Conservation (phyloP, 1,284 basidiomycete genomes). For the Boletus semigastroideus region DNA sequence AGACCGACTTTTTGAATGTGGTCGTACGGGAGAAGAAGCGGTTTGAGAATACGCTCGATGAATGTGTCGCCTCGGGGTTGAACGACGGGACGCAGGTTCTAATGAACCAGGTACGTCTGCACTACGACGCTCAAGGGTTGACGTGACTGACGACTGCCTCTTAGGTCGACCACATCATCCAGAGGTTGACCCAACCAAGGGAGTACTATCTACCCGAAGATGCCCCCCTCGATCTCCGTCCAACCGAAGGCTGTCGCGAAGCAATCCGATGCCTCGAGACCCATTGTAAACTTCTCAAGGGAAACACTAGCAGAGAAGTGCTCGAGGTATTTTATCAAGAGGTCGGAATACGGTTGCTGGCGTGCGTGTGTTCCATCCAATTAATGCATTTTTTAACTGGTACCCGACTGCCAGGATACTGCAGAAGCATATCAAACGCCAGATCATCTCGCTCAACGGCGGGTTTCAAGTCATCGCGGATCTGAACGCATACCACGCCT, state of each 20-base stretch:
- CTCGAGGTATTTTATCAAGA: constrained; percentile 98
- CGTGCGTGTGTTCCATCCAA: constrained; percentile 46
- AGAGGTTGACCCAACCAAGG: constrained; percentile 77
- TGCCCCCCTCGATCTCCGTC: constrained; percentile 70
- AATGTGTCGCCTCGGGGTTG: constrained; percentile 88
- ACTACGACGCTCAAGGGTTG: constrained; percentile 1
- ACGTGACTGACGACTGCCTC: constrained; percentile 6
- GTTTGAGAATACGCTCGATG: constrained; percentile 90
- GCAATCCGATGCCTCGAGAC: constrained; percentile 84
- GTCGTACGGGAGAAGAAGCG: constrained; percentile 96
- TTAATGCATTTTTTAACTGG: not conserved
- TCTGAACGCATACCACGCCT: constrained; percentile 89
- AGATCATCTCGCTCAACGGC: constrained; percentile 91
- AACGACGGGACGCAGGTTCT: constrained; percentile 95
- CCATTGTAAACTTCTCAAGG: constrained; percentile 89
- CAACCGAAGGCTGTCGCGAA: constrained; percentile 84
- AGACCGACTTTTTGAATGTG: constrained; percentile 89
- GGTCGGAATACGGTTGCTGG: constrained; percentile 88
- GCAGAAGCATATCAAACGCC: constrained; percentile 95
- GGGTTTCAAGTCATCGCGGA: constrained; percentile 97
- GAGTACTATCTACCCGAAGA: constrained; percentile 91
- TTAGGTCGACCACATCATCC: constrained; percentile 91
- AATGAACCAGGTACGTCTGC: constrained; percentile 79
- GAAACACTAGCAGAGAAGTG: constrained; percentile 94
- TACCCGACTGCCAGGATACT: constrained; percentile 61